Evolutionary conservation across 2,329 filamentous ascomycete species (phyloP).

Genomic region (Ceratocystis destructans): DNA sequence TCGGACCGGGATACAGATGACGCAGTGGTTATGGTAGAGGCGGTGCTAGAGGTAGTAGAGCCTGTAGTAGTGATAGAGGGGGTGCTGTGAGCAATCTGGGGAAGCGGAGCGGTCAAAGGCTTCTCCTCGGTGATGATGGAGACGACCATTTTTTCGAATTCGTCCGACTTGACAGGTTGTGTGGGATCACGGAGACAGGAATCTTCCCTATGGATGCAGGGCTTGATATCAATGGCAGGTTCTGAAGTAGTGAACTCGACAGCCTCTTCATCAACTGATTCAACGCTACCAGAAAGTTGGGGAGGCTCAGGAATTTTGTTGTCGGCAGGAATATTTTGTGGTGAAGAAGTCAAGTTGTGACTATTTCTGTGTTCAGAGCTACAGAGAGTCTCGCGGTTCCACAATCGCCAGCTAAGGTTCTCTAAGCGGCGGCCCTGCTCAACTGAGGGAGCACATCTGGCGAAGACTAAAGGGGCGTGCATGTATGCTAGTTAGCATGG

Average conservation of each 20-base stretch:
- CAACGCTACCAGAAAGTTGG: conserved; percentile 63
- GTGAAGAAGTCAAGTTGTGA: conserved; percentile 37
- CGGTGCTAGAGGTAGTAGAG: conserved; percentile 29
- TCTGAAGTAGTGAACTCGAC: conserved; percentile 44
- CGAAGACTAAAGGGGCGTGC: conserved; percentile 54
- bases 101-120: conserved; percentile 43
- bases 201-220: conserved; percentile 56
- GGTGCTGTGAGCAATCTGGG: conserved; percentile 23
- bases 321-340: conserved; percentile 37
- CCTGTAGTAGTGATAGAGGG: conserved; percentile 20
- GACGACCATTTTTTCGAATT: conserved; percentile 86
- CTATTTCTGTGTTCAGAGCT: conserved; percentile 37
- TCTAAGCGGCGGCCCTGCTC: conserved; percentile 85
- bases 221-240: conserved; percentile 47
- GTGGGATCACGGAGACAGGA: conserved; percentile 46
- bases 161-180: conserved; percentile 55
- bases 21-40: conserved; percentile 26
- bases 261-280: conserved; percentile 55
- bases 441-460: conserved; percentile 83
- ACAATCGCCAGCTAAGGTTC: conserved; percentile 90
- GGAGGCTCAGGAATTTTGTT: conserved; percentile 43
- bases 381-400: conserved; percentile 88
- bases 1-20: conserved; percentile 21
- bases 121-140: conserved; percentile 84
- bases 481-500: neutral